Evolutionary conservation across 495 filamentous ascomycete species (phyloP).

Genomic region (Pseudotulostoma volvatum): DNA sequence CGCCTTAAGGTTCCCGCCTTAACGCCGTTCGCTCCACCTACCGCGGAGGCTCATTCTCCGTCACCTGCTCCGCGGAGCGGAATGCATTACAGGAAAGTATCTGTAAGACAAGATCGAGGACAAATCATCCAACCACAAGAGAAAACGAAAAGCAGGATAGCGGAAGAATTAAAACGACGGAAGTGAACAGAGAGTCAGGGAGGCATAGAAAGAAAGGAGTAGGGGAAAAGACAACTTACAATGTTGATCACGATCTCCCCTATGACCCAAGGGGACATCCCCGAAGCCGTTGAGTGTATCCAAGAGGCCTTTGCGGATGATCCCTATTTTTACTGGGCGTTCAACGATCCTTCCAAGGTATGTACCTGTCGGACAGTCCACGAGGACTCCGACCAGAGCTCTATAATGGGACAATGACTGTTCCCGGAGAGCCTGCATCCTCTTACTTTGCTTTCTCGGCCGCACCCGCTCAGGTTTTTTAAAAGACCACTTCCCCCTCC

Average conservation of each 20-base stretch:
- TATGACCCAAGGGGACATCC: constrained; percentile 42
- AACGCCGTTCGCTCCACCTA: no score
- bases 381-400: constrained; percentile 1
- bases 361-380: constrained; percentile 3
- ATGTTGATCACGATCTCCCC: constrained; percentile 37
- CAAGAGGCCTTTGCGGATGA: constrained; percentile 44
- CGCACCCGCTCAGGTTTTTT: background rate
- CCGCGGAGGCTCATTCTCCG: no score
- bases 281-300: constrained; percentile 37
- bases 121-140: no score
- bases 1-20: no score
- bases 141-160: no score
- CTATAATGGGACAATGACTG: background rate
- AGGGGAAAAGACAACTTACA: no score
- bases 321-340: constrained; percentile 50
- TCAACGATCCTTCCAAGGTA: constrained; percentile 32
- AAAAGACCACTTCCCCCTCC: background rate
- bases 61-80: no score
- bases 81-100: no score
- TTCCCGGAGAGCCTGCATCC: background rate
- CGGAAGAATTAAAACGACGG: no score
- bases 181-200: no score
- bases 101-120: no score
- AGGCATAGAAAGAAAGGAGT: no score
- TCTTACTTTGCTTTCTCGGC: background rate